These are phyloP conservation scores for Decorospora gaudefroyi DNA, from an alignment of 2,329 filamentous ascomycete species.

Conservation along the genomic window DNA sequence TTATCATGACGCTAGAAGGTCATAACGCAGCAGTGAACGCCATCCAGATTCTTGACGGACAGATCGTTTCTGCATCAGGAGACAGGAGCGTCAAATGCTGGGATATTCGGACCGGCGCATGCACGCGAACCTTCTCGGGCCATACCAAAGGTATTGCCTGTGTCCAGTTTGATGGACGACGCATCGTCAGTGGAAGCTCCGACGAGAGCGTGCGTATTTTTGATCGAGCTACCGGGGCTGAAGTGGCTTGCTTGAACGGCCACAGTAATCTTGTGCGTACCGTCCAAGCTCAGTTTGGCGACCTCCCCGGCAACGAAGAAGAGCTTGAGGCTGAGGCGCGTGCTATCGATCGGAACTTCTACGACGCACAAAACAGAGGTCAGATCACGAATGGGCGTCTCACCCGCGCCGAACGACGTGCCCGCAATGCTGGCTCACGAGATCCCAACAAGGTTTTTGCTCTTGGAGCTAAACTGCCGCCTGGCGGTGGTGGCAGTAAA, in stretches of 20 bases:
- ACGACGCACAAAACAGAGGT: constrained; percentile 59
- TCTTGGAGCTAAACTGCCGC: constrained; percentile 83
- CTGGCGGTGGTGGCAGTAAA: constrained; percentile 83
- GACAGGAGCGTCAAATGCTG: constrained; percentile 94
- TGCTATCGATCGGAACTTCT: constrained; percentile 73
- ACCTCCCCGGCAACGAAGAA: constrained; percentile 77
- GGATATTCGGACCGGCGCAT: constrained; percentile 81
- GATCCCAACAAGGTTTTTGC: constrained; percentile 76
- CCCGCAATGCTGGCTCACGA: constrained; percentile 71
- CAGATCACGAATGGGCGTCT: constrained; percentile 41
- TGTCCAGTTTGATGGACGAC: constrained; percentile 90
- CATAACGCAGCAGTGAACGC: constrained; percentile 94
- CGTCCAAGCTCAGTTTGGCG: constrained; percentile 91
- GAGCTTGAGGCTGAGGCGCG: constrained; percentile 75
- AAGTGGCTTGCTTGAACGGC: constrained; percentile 83
- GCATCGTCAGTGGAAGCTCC: constrained; percentile 94
- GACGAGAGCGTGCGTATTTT: constrained; percentile 97
- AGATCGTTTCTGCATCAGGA: constrained; percentile 92
- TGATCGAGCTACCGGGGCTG: constrained; percentile 80
- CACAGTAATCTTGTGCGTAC: constrained; percentile 88
- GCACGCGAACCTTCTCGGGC: constrained; percentile 77
- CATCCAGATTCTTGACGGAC: constrained; percentile 82
- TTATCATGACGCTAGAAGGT: constrained; percentile 79
- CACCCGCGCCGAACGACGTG: constrained; percentile 41
- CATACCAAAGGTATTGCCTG: constrained; percentile 96